These are phyloP conservation scores for Microascus cirrosus DNA, from an alignment of 2,329 filamentous ascomycete species.

Conservation along the genomic window DNA sequence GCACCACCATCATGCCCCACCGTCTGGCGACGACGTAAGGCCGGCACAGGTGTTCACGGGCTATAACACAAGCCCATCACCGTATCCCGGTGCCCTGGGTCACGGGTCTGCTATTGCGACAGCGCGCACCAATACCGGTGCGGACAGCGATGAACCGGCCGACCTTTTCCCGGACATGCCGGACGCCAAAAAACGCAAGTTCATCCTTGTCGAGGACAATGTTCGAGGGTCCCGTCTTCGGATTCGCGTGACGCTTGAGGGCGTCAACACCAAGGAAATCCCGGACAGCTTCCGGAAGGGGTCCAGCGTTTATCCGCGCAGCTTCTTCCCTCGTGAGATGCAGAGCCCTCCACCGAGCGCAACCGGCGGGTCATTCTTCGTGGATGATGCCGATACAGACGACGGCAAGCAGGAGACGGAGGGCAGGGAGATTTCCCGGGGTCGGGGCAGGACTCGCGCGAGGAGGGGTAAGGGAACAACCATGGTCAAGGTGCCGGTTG, in stretches of 20 bases:
- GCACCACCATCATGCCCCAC: constrained; percentile 2
- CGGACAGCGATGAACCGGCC: constrained; percentile 48
- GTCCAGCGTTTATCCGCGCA: constrained; percentile 82
- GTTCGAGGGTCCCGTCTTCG: constrained; percentile 72
- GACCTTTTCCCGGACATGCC: constrained; percentile 81
- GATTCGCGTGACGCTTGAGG: constrained; percentile 86
- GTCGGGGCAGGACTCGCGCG: constrained; percentile 11
- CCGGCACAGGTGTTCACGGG: constrained; percentile 64
- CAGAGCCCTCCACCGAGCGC: constrained; percentile 70
- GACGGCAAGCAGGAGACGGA: constrained; percentile 40
- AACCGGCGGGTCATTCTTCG: constrained; percentile 64
- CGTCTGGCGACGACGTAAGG: constrained; percentile 48
- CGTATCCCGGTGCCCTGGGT: constrained; percentile 15
- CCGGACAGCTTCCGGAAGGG: constrained; percentile 88
- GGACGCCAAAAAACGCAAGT: constrained; percentile 86
- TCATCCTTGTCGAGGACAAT: constrained; percentile 88
- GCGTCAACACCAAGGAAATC: constrained; percentile 89
- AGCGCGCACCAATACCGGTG: constrained; percentile 12
- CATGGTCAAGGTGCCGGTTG: constrained; percentile 51
- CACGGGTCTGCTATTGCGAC: constrained; percentile 14
- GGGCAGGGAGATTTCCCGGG: constrained; percentile 22
- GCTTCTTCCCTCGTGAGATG: constrained; percentile 90
- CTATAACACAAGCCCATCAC: constrained; percentile 32
- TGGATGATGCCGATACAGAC: constrained; percentile 46
- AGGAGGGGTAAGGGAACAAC: constrained; percentile 20